phyloP scores from a whole-genome alignment of 768 basidiomycete genomes.

The Boletus barrowsii region DNA sequence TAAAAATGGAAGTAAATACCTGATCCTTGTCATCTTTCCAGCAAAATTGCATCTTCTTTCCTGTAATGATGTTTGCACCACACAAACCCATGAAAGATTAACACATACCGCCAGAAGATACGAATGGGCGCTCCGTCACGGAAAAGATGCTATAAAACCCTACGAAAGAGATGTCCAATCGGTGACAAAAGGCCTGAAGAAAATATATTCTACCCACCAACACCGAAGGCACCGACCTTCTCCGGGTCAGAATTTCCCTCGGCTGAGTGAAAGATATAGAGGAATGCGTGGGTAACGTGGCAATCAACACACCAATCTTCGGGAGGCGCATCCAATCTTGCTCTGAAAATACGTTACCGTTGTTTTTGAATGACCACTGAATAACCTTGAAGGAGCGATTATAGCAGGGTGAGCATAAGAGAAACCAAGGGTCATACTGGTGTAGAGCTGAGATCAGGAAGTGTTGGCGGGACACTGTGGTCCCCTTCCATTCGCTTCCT shows the following conservation, averaged over 20 bases:
- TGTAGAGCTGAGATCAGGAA: background rate
- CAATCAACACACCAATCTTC: background rate
- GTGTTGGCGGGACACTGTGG: too few species aligned
- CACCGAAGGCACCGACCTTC: background rate
- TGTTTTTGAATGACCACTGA: constrained; percentile 1
- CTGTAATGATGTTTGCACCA: background rate
- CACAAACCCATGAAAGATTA: background rate
- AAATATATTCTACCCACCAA: background rate
- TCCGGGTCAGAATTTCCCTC: background rate
- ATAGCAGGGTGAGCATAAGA: too few species aligned
- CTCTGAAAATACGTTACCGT: constrained; percentile 19
- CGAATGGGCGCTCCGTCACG: constrained; percentile 40
- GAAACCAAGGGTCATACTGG: constrained; percentile 28
- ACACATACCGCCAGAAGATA: background rate
- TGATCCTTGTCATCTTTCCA: background rate
- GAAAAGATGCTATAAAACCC: constrained; percentile 81
- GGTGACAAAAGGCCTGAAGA: too few species aligned
- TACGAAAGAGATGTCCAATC: constrained; percentile 10
- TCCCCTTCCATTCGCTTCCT: too few species aligned
- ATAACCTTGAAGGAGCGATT: background rate
- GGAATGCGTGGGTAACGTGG: background rate
- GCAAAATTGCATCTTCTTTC: background rate
- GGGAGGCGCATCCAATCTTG: background rate
- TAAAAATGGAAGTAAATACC: background rate
- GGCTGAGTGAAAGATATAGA: background rate